Conservation (phyloP, 1,139 yeast genomes). For the Candida freyschussii region DNA sequence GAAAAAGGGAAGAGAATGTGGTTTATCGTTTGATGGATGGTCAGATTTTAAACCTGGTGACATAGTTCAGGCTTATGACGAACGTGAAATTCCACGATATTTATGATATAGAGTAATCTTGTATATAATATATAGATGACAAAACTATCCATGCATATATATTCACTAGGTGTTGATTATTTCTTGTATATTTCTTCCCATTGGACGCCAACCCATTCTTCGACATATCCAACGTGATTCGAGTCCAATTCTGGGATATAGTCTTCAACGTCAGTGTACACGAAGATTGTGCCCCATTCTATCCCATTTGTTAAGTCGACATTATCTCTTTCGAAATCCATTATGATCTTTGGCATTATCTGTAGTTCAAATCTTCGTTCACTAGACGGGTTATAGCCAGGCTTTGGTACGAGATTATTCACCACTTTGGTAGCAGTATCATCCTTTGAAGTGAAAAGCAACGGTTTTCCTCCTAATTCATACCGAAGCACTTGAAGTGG, state of each 20-base stretch:
- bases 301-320: constrained; percentile 62
- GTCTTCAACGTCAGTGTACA: constrained; percentile 78
- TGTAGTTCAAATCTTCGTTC: constrained; percentile 75
- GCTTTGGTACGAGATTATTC: constrained; percentile 40
- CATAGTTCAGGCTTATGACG: constrained; percentile 67
- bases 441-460: constrained; percentile 60
- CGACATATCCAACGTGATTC: constrained; percentile 73
- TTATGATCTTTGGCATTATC: constrained; percentile 88
- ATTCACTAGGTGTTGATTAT: neutral
- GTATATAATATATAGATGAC: neutral
- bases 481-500: constrained; percentile 85
- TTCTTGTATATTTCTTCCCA: constrained; percentile 55
- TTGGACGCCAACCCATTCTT: constrained; percentile 92
- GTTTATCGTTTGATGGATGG: constrained; percentile 69
- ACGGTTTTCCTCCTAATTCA: constrained; percentile 68
- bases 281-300: constrained; percentile 96
- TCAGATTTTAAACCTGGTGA: constrained; percentile 74
- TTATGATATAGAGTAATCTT: constrained; percentile 35
- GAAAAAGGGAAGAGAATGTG: constrained; percentile 87
- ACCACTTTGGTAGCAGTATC: constrained; percentile 27
- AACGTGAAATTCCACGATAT: constrained; percentile 61
- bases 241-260: constrained; percentile 54
- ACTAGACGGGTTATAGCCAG: constrained; percentile 59
- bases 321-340: constrained; percentile 60
- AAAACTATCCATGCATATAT: too few species aligned